These are phyloP conservation scores for Salvia splendens DNA, from an alignment of 257 asterid species.

Conservation along the genomic window DNA sequence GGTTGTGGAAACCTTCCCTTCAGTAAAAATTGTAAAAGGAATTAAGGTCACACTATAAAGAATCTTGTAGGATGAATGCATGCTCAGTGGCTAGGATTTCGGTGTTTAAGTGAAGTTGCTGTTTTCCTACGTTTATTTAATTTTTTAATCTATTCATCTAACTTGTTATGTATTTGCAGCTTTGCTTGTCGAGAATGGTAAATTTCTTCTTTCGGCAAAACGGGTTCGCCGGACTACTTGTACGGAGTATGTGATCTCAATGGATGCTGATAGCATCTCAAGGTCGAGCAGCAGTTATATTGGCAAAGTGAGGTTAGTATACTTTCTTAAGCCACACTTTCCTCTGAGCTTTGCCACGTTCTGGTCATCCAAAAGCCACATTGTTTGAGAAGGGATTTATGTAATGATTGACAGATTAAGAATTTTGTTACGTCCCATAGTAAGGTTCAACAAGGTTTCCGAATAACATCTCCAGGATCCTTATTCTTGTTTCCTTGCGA, in stretches of 20 bases:
- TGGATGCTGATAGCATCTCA: slow-evolving; percentile 71
- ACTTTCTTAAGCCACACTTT: slow-evolving; percentile 1
- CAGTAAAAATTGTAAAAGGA: not conserved
- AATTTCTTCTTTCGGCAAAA: slow-evolving; percentile 88
- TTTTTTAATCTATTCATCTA: slow-evolving; percentile 17
- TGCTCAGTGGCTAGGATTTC: not conserved
- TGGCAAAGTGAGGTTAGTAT: slow-evolving; percentile 74
- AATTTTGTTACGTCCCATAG: not conserved
- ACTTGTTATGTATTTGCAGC: slow-evolving; percentile 44
- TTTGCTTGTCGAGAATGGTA: slow-evolving; percentile 82
- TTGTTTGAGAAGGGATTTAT: not conserved
- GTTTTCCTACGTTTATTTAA: not conserved
- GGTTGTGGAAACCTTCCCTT: not conserved
- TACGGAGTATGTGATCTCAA: slow-evolving; percentile 84
- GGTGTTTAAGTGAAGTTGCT: slow-evolving; percentile 1
- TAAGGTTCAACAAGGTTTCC: not conserved
- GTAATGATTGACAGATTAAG: not conserved
- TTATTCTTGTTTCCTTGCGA: not conserved
- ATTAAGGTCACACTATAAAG: not conserved
- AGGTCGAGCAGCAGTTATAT: slow-evolving; percentile 69
- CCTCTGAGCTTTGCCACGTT: not conserved
- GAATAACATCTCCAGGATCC: not conserved
- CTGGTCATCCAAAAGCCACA: not conserved
- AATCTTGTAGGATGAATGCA: not conserved
- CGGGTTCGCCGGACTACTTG: slow-evolving; percentile 71